A percentile compares a stretch with the other conserved stretches of the same genome.
phyloP scores from a whole-genome alignment of 192 early-diverging fungal genomes.

The Diversispora eburnea region DNA sequence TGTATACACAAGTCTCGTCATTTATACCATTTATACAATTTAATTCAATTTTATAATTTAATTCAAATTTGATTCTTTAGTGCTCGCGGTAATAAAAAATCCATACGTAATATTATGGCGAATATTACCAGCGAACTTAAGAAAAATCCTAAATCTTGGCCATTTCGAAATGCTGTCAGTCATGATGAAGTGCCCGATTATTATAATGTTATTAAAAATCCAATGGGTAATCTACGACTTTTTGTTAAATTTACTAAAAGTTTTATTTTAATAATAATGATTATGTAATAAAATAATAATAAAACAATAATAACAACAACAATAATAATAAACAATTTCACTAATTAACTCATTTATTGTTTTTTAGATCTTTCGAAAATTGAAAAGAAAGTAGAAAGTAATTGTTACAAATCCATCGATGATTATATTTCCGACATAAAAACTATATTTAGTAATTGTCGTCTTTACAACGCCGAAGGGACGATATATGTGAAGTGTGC shows the following conservation, averaged over 20 bases:
- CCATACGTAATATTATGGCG: constrained; percentile 65
- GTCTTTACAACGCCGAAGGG: constrained; percentile 85
- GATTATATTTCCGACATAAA: constrained; percentile 76
- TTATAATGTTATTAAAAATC: constrained; percentile 91
- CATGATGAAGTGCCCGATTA: constrained; percentile 89
- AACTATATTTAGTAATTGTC: constrained; percentile 95
- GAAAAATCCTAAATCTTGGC: constrained; percentile 84
- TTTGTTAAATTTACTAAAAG: background rate
- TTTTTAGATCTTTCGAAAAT: constrained; percentile 70
- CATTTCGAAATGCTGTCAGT: constrained; percentile 90
- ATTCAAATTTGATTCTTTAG: background rate
- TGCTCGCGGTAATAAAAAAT: constrained; percentile 41
- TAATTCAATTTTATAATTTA: background rate
- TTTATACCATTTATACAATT: background rate
- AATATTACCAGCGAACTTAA: constrained; percentile 73
- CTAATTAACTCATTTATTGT: too few relatives aligned
- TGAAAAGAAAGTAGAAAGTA: constrained; percentile 78
- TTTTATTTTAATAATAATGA: background rate
- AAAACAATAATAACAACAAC: too few relatives aligned
- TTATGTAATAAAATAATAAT: background rate
- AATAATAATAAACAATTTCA: too few relatives aligned
- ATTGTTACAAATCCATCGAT: constrained; percentile 77
- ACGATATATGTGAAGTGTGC: constrained; percentile 84
- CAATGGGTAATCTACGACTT: constrained; percentile 62
- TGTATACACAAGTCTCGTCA: background rate